phyloP scores from a whole-genome alignment of 805 yeast species.

The Yamadazyma scolyti region DNA sequence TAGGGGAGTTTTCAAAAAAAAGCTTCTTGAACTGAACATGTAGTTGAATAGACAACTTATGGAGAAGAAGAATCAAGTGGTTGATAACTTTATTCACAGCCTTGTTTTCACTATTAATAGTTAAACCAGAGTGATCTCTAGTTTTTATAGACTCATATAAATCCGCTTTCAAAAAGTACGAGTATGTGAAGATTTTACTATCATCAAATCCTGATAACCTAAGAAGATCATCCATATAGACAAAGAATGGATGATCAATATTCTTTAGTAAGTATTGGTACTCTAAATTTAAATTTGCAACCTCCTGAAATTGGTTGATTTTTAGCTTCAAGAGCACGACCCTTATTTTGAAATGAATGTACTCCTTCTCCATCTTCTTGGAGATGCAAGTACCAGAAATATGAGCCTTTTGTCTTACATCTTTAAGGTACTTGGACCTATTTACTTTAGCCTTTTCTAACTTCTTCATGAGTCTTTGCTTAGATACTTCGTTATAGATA shows the following conservation, averaged over 20 bases:
- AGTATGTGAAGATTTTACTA: conserved; percentile 10
- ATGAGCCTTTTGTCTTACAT: too few species aligned
- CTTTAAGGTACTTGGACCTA: too few species aligned
- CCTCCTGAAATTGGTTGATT: too few species aligned
- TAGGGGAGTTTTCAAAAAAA: conserved; percentile 5
- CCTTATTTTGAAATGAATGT: too few species aligned
- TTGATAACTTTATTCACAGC: conserved; percentile 6
- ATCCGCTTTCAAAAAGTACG: conserved; percentile 15
- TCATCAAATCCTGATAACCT: neutral
- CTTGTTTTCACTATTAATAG: conserved; percentile 12
- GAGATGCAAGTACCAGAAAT: too few species aligned
- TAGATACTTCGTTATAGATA: too few species aligned
- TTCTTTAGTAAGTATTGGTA: conserved; percentile 1
- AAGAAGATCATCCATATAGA: neutral
- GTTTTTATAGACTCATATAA: conserved; percentile 8
- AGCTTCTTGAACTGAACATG: conserved; percentile 8
- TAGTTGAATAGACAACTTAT: conserved; percentile 11
- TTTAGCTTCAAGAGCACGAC: too few species aligned
- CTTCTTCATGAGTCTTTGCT: too few species aligned
- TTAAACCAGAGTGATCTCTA: conserved; percentile 16
- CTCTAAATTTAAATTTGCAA: too few species aligned
- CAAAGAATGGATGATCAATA: neutral
- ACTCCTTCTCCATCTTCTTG: too few species aligned
- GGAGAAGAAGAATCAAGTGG: conserved; percentile 14
- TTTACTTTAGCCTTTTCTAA: too few species aligned